phyloP scores from a whole-genome alignment of 225 moss, liverwort and hornwort genomes.

The Marchantia paleacea region DNA sequence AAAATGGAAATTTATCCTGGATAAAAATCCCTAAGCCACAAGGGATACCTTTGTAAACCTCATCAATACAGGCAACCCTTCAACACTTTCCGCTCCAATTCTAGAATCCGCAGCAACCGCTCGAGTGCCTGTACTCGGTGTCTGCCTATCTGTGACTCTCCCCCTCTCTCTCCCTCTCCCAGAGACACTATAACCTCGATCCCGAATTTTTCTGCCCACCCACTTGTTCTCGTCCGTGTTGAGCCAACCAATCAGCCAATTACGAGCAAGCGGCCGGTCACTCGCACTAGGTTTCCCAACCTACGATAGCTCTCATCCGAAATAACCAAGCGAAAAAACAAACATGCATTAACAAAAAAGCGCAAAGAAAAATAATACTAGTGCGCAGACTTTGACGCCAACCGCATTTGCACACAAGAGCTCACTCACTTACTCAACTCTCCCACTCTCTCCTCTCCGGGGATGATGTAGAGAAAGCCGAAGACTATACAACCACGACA shows the following conservation, averaged over 20 bases:
- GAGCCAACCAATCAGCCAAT: slow-evolving; percentile 7
- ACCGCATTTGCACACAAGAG: neutral
- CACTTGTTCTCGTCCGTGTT: slow-evolving; percentile 14
- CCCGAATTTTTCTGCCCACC: neutral
- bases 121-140: too few species aligned
- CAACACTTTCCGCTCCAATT: too few species aligned
- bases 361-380: neutral
- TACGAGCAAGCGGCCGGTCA: neutral
- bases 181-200: neutral
- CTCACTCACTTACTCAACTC: neutral
- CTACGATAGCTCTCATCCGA: slow-evolving; percentile 2
- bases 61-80: too few species aligned
- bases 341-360: slow-evolving; percentile 3
- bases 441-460: neutral
- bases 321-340: neutral
- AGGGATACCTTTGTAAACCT: too few species aligned
- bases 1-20: too few species aligned
- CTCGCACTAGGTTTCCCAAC: neutral
- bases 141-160: neutral
- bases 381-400: neutral
- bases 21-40: too few species aligned
- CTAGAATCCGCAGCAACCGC: too few species aligned
- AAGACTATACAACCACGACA: slow-evolving; percentile 3
- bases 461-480: neutral
- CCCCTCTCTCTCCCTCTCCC: neutral